Base-by-base conservation (phyloP, 805 yeast species). In the Metschnikowia matae region DNA sequence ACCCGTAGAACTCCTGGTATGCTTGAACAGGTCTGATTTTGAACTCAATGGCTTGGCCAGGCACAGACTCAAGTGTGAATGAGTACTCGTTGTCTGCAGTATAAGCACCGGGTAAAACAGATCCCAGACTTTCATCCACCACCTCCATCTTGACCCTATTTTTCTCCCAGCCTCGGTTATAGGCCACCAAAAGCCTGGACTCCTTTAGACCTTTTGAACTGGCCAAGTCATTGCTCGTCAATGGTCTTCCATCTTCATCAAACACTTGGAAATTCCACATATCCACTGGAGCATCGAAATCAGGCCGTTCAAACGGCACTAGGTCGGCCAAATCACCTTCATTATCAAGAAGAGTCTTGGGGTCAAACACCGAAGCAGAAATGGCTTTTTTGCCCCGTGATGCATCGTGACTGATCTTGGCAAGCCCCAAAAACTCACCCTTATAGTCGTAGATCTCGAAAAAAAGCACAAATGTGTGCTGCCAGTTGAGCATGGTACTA, bases 371-470 rank as follows among this genome's bases (percentile, higher is more conserved):
- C 44, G 58, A 64, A 5, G 69, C 49, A 4, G 42, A 46, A 15
- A 70, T 48, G 17, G 29, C 35, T 14, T 55, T 53, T n/a, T 50
- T 46, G 4, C 42, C 39, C 1, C 49, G 46, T 3, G 52, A 21
- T 3, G 69, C 68, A 46, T 64, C 65, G 44, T 69, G 57, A 4
- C 53, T 47, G 1, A 73, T 49, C 35, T 62, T 63, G 6, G 63
- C 49, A 11, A 71, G 39, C 4, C 54, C 56, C 35, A 62, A 18
- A n/a, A 73, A 62, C 29, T 64, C 56, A 0, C 77, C 77, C 29
- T 48, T 50, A 48, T 53, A 55, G 51, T 70, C 68, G 52, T 71
- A 73, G 8, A 70, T 37, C 52, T 72, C 77, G 48, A 58, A 69
- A 74, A 75, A 71, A 15, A 62, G 55, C 4, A 57, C 48, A 49